These are phyloP conservation scores for Macaranga tanarius DNA, from an alignment of 441 rosid species.

Conservation along the genomic window DNA sequence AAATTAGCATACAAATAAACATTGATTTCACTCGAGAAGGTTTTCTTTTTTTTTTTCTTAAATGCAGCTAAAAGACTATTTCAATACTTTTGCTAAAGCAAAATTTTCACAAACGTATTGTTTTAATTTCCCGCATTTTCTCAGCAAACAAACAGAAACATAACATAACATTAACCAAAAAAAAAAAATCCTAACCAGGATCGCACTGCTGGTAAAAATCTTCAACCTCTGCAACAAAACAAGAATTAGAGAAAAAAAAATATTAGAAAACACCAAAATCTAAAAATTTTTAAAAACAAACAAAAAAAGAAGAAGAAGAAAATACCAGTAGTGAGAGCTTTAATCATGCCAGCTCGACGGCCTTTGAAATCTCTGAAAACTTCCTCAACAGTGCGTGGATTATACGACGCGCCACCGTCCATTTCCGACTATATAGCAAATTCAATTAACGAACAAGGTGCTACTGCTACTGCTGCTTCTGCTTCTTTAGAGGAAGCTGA, in stretches of 20 bases:
- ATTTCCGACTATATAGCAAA: constrained; percentile 16
- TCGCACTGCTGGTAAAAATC: constrained; percentile 78
- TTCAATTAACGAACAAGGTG: no score
- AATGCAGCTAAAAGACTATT: no score
- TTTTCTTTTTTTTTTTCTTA: background rate
- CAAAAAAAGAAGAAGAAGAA: background rate
- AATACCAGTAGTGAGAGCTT: constrained; percentile 63
- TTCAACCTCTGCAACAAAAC: constrained; percentile 54
- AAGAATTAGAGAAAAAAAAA: background rate
- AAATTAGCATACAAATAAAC: background rate
- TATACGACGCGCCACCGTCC: constrained; percentile 59
- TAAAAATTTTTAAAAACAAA: background rate
- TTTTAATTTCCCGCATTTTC: no score
- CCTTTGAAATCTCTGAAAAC: constrained; percentile 75
- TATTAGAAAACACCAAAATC: constrained; percentile 19
- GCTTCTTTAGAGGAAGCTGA: background rate
- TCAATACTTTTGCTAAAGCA: background rate
- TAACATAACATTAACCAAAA: background rate
- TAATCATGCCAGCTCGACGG: constrained; percentile 69
- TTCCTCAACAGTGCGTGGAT: constrained; percentile 80
- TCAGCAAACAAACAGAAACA: background rate
- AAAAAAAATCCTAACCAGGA: constrained; percentile 51
- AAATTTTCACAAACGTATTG: background rate
- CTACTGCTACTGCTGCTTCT: background rate
- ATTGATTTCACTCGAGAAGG: background rate